phyloP scores from a whole-genome alignment of 441 rosid genomes.

The Gossypium aridum region DNA sequence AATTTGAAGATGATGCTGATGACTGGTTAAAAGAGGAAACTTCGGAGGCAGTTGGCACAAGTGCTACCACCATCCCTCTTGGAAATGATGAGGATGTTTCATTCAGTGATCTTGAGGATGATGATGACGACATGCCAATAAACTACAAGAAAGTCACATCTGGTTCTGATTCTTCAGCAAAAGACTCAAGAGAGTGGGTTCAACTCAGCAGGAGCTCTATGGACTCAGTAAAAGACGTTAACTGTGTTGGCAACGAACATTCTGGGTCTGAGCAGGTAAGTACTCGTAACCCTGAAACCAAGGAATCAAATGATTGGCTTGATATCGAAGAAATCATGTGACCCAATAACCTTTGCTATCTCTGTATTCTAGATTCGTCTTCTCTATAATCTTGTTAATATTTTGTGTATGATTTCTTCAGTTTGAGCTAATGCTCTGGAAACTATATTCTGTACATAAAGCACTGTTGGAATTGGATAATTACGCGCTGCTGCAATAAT shows the following conservation, averaged over 20 bases:
- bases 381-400: slow-evolving; percentile 29
- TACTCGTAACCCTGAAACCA: slow-evolving; percentile 33
- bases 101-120: slow-evolving; percentile 96
- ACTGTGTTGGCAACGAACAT: slow-evolving; percentile 22
- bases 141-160: slow-evolving; percentile 50
- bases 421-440: slow-evolving; percentile 15
- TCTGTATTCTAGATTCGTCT: slow-evolving; percentile 12
- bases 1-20: slow-evolving; percentile 73
- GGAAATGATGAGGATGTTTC: slow-evolving; percentile 83
- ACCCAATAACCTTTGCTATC: slow-evolving; percentile 12
- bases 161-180: slow-evolving; percentile 45
- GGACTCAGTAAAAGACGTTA: slow-evolving; percentile 40
- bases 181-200: slow-evolving; percentile 59
- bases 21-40: slow-evolving; percentile 90
- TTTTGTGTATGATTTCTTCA: slow-evolving; percentile 22
- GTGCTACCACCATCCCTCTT: slow-evolving; percentile 34
- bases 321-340: slow-evolving; percentile 56
- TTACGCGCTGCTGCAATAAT: neutral
- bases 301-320: slow-evolving; percentile 67
- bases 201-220: slow-evolving; percentile 43
- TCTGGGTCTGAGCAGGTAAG: slow-evolving; percentile 36
- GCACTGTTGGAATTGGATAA: slow-evolving; percentile 22
- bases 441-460: slow-evolving; percentile 38
- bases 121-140: slow-evolving; percentile 53
- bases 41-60: slow-evolving; percentile 38